Percentiles rank a stretch among this genome's conserved stretches.
Evolutionary conservation across 1,284 basidiomycete genomes (phyloP).

Genomic region (Bjerkandera adusta): DNA sequence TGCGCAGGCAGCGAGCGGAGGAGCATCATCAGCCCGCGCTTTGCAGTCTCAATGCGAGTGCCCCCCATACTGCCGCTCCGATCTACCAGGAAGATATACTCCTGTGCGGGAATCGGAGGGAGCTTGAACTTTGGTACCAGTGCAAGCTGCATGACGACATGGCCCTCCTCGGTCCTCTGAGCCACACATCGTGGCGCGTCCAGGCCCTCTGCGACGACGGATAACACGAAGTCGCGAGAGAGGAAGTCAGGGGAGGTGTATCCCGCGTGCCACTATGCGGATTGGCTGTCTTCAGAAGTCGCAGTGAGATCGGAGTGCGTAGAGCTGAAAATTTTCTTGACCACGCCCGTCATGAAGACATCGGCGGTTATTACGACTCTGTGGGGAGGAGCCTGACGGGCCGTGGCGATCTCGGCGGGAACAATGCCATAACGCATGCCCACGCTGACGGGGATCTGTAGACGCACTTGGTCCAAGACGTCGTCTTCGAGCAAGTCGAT

Average conservation of each 20-base stretch:
- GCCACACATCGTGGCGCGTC: constrained; percentile 57
- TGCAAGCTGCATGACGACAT: constrained; percentile 49
- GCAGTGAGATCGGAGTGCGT: constrained; percentile 11
- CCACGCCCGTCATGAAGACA: constrained; percentile 13
- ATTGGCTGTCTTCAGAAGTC: too few relatives aligned
- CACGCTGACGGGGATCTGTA: constrained; percentile 49
- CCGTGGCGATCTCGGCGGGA: constrained; percentile 31
- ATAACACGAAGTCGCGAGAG: constrained; percentile 12
- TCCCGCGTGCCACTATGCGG: too few relatives aligned
- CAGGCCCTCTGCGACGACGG: constrained; percentile 27
- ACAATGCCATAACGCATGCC: constrained; percentile 49
- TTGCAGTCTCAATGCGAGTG: constrained; percentile 38
- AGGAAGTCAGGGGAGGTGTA: constrained; percentile 12
- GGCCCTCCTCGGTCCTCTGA: constrained; percentile 36
- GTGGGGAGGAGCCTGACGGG: not conserved
- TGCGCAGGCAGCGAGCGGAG: constrained; percentile 27
- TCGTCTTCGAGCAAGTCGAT: constrained; percentile 47
- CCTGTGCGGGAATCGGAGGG: constrained; percentile 35
- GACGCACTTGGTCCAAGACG: constrained; percentile 41
- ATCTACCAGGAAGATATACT: constrained; percentile 48
- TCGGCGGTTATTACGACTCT: constrained; percentile 12
- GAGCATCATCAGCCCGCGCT: constrained; percentile 36
- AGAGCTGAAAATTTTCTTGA: constrained; percentile 14
- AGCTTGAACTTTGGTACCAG: constrained; percentile 49
- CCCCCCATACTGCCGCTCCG: constrained; percentile 45